Percentiles rank a stretch among this genome's conserved stretches.
Evolutionary conservation across 176 grass and related monocot genomes (phyloP).

Genomic region (Zea luxurians): DNA sequence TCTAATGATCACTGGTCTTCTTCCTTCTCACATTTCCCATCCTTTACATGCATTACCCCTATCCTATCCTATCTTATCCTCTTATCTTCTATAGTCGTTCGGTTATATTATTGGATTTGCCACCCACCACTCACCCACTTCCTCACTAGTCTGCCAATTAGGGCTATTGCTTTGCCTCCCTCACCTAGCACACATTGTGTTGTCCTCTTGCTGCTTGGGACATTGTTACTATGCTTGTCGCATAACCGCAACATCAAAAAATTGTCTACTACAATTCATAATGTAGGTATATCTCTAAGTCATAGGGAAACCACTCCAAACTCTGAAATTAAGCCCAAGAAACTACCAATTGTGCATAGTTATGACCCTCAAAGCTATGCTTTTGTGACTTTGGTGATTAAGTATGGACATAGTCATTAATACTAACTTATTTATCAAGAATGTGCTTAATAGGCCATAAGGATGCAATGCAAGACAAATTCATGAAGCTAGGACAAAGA

Average conservation of each 20-base stretch:
- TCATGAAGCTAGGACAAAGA: no score
- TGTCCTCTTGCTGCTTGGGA: background rate
- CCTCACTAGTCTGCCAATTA: background rate
- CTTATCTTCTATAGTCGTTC: background rate
- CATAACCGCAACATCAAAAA: background rate
- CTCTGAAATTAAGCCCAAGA: background rate
- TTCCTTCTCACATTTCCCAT: background rate
- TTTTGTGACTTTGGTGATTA: background rate
- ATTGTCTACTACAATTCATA: background rate
- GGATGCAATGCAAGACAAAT: background rate
- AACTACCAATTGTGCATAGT: background rate
- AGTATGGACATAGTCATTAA: background rate
- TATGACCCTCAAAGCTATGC: background rate
- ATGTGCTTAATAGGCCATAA: background rate
- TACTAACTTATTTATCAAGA: background rate
- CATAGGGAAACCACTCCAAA: background rate
- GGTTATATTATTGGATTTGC: background rate
- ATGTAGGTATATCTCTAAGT: background rate
- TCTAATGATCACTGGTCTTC: no score
- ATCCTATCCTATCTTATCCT: background rate
- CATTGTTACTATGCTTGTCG: background rate
- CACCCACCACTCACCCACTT: background rate
- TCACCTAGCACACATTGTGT: background rate
- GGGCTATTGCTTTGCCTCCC: background rate
- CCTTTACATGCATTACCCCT: background rate